Percentiles rank a stretch among this genome's conserved stretches.
Conservation (phyloP, 2,329 filamentous ascomycete genomes). For the Botryosphaeria dothidea region DNA sequence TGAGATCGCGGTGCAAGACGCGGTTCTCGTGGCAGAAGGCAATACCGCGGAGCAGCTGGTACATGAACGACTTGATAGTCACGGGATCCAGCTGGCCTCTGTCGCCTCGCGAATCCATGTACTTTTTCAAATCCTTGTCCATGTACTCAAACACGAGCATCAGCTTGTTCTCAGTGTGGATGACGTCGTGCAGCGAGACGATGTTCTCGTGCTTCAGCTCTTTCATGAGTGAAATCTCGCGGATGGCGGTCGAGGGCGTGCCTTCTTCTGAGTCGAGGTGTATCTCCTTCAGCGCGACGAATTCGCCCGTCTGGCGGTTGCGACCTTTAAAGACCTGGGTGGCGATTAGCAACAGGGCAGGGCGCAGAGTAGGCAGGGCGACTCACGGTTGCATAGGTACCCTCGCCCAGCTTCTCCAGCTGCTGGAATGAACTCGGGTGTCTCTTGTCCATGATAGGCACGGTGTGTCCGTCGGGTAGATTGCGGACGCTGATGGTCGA, state of each 20-base stretch:
- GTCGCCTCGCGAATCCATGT: conserved; percentile 94
- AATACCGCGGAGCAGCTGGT: conserved; percentile 91
- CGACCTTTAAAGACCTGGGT: conserved; percentile 93
- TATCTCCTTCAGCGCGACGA: conserved; percentile 97
- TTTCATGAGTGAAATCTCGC: conserved; percentile 99
- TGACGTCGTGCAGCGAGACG: conserved; percentile 94
- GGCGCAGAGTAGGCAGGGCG: conserved; percentile 10
- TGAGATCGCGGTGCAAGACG: conserved; percentile 91
- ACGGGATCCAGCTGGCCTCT: conserved; percentile 82
- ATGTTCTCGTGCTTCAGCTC: conserved; percentile 99
- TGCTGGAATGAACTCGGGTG: conserved; percentile 98
- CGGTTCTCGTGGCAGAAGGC: conserved; percentile 98
- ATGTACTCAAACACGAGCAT: conserved; percentile 99
- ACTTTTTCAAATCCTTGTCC: conserved; percentile 97
- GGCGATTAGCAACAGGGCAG: conserved; percentile 25
- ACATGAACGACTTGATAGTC: conserved; percentile 99
- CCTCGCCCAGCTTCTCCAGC: conserved; percentile 96
- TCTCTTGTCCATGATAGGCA: conserved; percentile 77
- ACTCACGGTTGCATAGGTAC: conserved; percentile 94
- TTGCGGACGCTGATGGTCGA: conserved; percentile 53
- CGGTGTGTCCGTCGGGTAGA: conserved; percentile 45
- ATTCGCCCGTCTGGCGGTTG: conserved; percentile 93
- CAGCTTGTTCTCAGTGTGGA: conserved; percentile 98
- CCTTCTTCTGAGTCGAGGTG: conserved; percentile 98
- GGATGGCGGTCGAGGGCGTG: conserved; percentile 94